Percentiles rank a stretch among this genome's conserved stretches.
Evolutionary conservation across 208 protist genomes (phyloP).

Genomic region (Trypanosoma platydactyli): DNA sequence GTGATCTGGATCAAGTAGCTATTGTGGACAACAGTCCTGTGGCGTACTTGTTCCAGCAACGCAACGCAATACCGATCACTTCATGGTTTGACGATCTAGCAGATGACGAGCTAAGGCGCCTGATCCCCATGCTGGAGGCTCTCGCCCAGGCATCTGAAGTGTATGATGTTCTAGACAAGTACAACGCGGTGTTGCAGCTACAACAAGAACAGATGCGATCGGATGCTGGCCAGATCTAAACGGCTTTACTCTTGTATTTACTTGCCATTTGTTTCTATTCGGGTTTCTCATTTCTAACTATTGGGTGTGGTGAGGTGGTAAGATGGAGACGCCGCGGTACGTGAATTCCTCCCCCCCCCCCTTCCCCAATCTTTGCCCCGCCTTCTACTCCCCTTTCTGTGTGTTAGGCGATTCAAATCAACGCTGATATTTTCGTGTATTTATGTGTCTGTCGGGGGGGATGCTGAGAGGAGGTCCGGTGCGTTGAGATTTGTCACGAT

Average conservation of each 20-base stretch:
- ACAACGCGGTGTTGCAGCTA: constrained; percentile 75
- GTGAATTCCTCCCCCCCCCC: neutral
- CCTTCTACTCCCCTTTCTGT: constrained; percentile 16
- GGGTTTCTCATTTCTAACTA: constrained; percentile 1
- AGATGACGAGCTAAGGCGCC: constrained; percentile 63
- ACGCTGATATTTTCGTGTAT: neutral
- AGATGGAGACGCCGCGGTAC: no score
- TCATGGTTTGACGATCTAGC: constrained; percentile 87
- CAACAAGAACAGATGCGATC: constrained; percentile 40
- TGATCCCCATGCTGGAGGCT: constrained; percentile 77
- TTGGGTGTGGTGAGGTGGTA: neutral
- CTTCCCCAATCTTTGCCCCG: constrained; percentile 15
- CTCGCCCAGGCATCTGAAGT: constrained; percentile 69
- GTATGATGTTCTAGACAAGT: constrained; percentile 82
- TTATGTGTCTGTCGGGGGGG: no score
- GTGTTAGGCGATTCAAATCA: neutral
- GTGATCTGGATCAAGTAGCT: constrained; percentile 63
- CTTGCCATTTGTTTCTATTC: constrained; percentile 20
- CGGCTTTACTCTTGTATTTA: constrained; percentile 20
- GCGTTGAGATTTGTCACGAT: no score
- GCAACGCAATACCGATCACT: constrained; percentile 87
- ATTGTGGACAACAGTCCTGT: constrained; percentile 93
- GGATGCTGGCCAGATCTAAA: constrained; percentile 2
- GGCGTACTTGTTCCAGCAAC: constrained; percentile 89
- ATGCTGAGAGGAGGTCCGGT: no score